phyloP scores from a whole-genome alignment of 768 basidiomycete species.

The Collybia mongolica region DNA sequence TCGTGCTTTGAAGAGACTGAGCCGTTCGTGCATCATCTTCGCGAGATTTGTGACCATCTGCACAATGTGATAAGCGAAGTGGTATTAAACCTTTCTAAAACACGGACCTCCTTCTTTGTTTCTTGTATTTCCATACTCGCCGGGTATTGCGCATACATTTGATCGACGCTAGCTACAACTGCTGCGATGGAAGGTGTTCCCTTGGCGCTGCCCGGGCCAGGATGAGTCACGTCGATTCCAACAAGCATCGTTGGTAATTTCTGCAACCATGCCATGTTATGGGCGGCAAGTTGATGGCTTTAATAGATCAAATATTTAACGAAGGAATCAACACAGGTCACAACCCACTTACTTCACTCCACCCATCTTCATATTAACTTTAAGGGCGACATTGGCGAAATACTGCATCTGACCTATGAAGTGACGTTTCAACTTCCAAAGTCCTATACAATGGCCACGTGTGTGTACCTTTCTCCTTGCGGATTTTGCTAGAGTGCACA shows the following conservation, averaged over 20 bases:
- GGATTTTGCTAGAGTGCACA: constrained; percentile 69
- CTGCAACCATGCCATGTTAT: constrained; percentile 59
- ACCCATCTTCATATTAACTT: constrained; percentile 82
- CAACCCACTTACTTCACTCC: constrained; percentile 60
- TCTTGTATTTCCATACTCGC: constrained; percentile 74
- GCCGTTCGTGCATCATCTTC: constrained; percentile 66
- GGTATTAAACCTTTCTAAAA: neutral
- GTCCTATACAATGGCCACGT: constrained; percentile 26
- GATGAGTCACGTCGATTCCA: constrained; percentile 83
- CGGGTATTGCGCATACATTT: constrained; percentile 66
- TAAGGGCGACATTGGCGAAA: constrained; percentile 80
- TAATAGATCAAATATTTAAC: neutral
- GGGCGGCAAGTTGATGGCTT: constrained; percentile 47
- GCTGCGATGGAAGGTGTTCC: constrained; percentile 84
- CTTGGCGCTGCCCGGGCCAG: constrained; percentile 68
- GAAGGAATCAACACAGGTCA: constrained; percentile 1
- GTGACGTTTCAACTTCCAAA: constrained; percentile 19
- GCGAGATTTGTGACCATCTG: constrained; percentile 76
- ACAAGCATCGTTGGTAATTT: constrained; percentile 73
- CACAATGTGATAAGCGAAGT: neutral
- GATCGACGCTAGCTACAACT: constrained; percentile 77
- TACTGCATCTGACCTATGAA: constrained; percentile 58
- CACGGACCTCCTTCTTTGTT: constrained; percentile 66
- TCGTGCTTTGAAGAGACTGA: constrained; percentile 46
- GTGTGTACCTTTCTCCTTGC: constrained; percentile 54